Evolutionary conservation across 1,139 yeast genomes (phyloP).

Genomic region (Hemisphaericaspora subhashii): DNA sequence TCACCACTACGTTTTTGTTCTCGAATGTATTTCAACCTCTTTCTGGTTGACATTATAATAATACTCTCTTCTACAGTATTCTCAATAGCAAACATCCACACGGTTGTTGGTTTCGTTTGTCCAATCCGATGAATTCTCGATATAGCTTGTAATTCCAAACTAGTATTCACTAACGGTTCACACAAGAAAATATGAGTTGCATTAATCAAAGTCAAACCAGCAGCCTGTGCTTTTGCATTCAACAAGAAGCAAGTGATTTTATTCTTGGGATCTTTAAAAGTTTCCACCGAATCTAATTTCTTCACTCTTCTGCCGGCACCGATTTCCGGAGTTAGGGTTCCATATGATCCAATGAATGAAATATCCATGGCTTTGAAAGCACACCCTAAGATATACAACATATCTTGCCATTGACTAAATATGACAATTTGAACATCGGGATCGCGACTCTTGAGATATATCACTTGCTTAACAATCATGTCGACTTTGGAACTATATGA

Average conservation of each 20-base stretch:
- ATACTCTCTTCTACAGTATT: conserved; percentile 91
- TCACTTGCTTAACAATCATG: conserved; percentile 70
- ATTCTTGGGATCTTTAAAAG: conserved; percentile 59
- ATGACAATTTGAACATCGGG: conserved; percentile 75
- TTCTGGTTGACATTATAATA: conserved; percentile 55
- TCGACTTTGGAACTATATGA: conserved; percentile 85
- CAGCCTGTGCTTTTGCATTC: conserved; percentile 83
- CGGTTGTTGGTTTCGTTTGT: conserved; percentile 73
- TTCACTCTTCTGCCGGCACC: conserved; percentile 30
- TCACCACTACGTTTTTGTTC: conserved; percentile 3
- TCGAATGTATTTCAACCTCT: conserved; percentile 41
- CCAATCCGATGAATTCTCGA: conserved; percentile 93
- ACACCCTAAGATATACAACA: conserved; percentile 63
- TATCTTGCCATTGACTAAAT: conserved; percentile 85
- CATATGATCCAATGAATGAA: conserved; percentile 44
- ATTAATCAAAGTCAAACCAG: conserved; percentile 86
- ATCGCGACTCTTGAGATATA: conserved; percentile 58
- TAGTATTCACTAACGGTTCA: conserved; percentile 89
- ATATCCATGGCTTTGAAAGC: conserved; percentile 66
- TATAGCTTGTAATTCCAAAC: conserved; percentile 87
- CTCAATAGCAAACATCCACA: conserved; percentile 86
- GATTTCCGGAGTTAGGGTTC: conserved; percentile 35
- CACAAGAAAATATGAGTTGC: conserved; percentile 88
- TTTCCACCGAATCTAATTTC: conserved; percentile 50
- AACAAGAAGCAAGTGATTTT: conserved; percentile 77